phyloP scores from a whole-genome alignment of 306 rosid genomes.

The Spatholobus suberectus region DNA sequence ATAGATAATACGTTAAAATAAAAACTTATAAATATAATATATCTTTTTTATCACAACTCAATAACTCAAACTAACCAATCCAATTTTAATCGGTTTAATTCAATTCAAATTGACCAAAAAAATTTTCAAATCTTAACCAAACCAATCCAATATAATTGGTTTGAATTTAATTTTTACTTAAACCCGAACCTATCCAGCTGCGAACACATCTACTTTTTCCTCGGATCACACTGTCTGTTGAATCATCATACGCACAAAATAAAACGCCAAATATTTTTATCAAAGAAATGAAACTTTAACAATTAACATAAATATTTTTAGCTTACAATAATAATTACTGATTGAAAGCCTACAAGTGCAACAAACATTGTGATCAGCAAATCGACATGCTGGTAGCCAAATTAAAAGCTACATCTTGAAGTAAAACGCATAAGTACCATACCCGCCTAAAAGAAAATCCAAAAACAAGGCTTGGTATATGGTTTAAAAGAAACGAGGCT shows the following conservation, averaged over 20 bases:
- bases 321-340: constrained; percentile 12
- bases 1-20: no score
- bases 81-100: no score
- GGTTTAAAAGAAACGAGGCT: constrained; percentile 27
- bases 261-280: not conserved
- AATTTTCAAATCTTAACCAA: no score
- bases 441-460: constrained; percentile 45
- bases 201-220: no score
- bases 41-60: no score
- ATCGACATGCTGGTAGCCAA: constrained; percentile 42
- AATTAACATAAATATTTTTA: constrained; percentile 9
- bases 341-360: constrained; percentile 33
- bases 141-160: no score
- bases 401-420: constrained; percentile 38
- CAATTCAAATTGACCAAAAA: no score
- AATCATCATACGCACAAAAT: not conserved
- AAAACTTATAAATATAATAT: no score
- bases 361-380: constrained; percentile 37
- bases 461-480: constrained; percentile 34
- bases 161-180: no score
- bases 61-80: no score
- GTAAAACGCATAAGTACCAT: constrained; percentile 5
- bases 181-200: no score
- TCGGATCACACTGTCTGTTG: no score
- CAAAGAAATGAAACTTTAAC: not conserved